These are phyloP conservation scores for Fusarium papillatum DNA, from an alignment of 2,329 filamentous ascomycete species.

Conservation along the genomic window DNA sequence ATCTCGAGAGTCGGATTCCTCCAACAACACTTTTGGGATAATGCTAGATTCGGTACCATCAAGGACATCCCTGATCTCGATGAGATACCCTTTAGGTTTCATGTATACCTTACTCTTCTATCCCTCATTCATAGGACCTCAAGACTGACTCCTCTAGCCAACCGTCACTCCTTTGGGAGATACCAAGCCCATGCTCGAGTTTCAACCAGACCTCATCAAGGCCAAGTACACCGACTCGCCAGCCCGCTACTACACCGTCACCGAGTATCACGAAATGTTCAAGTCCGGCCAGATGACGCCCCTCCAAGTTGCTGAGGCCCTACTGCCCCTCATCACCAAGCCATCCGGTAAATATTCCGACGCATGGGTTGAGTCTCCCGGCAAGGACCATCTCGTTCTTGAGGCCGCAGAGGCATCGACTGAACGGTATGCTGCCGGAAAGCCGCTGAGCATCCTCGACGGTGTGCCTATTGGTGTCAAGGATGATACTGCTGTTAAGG, in stretches of 20 bases:
- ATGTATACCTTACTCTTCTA: slow-evolving; percentile 54
- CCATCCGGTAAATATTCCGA: slow-evolving; percentile 73
- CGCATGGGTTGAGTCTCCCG: slow-evolving; percentile 79
- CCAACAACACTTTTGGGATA: slow-evolving; percentile 77
- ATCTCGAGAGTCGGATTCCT: slow-evolving; percentile 71
- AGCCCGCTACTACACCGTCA: slow-evolving; percentile 75
- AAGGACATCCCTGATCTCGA: slow-evolving; percentile 62
- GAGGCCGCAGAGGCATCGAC: slow-evolving; percentile 81
- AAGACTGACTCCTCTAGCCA: slow-evolving; percentile 56
- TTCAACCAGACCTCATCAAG: slow-evolving; percentile 57
- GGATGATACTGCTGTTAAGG: slow-evolving; percentile 81
- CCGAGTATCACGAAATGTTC: slow-evolving; percentile 85
- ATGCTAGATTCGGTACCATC: slow-evolving; percentile 69
- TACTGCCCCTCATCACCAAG: slow-evolving; percentile 77
- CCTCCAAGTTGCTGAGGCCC: slow-evolving; percentile 75
- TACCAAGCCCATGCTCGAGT: slow-evolving; percentile 52
- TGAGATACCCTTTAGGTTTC: slow-evolving; percentile 59
- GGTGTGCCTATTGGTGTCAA: slow-evolving; percentile 89
- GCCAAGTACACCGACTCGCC: slow-evolving; percentile 55
- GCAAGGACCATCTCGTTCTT: slow-evolving; percentile 68
- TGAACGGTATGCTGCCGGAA: slow-evolving; percentile 76
- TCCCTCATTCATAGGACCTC: too few relatives aligned
- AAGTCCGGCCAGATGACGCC: slow-evolving; percentile 79
- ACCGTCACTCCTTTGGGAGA: slow-evolving; percentile 66
- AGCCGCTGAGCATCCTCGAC: slow-evolving; percentile 78